Conservation (phyloP, 2,329 filamentous ascomycete genomes). For the Zasmidium angulare region DNA sequence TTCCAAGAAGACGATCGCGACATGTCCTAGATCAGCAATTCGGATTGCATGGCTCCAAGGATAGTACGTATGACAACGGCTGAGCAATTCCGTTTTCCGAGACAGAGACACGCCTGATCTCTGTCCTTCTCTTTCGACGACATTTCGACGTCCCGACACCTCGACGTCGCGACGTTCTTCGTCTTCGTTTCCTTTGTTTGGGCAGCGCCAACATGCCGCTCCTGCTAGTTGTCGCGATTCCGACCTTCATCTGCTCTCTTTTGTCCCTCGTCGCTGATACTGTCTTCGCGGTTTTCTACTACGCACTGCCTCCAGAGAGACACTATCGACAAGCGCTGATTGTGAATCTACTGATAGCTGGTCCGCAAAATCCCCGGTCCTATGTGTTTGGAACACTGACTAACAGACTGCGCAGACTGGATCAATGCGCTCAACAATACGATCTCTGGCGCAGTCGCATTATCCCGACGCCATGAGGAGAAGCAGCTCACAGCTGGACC, state of each 20-base stretch:
- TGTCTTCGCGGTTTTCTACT: constrained; percentile 18
- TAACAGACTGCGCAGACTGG: constrained; percentile 38
- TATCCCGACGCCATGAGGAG: constrained; percentile 26
- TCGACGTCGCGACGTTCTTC: too few relatives aligned
- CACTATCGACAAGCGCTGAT: constrained; percentile 25
- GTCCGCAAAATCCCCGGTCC: neutral
- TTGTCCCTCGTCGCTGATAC: constrained; percentile 19
- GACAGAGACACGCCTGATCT: neutral
- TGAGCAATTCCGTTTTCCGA: neutral
- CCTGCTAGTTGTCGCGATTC: constrained; percentile 17
- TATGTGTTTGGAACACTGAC: neutral
- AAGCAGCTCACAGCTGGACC: constrained; percentile 28
- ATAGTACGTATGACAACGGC: neutral
- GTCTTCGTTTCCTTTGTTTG: neutral
- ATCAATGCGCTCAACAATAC: constrained; percentile 47
- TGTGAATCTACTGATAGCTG: constrained; percentile 21
- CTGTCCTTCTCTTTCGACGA: neutral
- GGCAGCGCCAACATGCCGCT: neutral
- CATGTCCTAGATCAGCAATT: neutral
- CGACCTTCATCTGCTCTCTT: constrained; percentile 22
- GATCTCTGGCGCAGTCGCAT: constrained; percentile 41
- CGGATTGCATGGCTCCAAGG: neutral
- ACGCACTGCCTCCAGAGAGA: constrained; percentile 21
- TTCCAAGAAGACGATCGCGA: neutral
- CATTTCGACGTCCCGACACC: too few relatives aligned